Percentiles rank a stretch among this genome's conserved stretches.
These are phyloP conservation scores for Penicillium riverlandense DNA, from an alignment of 495 filamentous ascomycete species.

Conservation along the genomic window DNA sequence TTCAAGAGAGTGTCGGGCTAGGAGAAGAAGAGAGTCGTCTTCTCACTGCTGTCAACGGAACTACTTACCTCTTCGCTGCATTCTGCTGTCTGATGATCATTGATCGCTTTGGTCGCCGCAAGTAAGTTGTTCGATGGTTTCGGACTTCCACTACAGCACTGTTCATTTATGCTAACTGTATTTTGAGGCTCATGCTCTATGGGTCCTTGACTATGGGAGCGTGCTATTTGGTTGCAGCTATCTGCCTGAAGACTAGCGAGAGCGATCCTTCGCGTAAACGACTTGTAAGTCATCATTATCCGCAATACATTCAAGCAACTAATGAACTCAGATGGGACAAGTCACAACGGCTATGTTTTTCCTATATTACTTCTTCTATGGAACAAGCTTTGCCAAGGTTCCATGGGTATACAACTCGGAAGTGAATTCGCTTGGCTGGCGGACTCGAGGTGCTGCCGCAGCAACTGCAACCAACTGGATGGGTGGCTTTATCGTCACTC, in stretches of 20 bases:
- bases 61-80: conserved; percentile 18
- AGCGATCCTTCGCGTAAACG: conserved; percentile 11
- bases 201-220: conserved; percentile 18
- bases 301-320: neutral
- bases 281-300: conserved; percentile 4
- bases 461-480: conserved; percentile 28
- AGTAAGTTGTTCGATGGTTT: conserved; percentile 5
- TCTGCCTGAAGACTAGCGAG: conserved; percentile 13
- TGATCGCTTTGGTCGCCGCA: conserved; percentile 18
- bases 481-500: conserved; percentile 25
- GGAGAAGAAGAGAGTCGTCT: conserved; percentile 15
- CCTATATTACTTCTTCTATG: conserved; percentile 28
- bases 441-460: conserved; percentile 22
- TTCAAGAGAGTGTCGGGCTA: conserved; percentile 19
- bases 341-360: conserved; percentile 27
- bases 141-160: neutral
- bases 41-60: conserved; percentile 22
- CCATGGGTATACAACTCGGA: conserved; percentile 36
- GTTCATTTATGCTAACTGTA: neutral
- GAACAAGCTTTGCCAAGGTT: conserved; percentile 24
- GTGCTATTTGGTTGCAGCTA: conserved; percentile 19
- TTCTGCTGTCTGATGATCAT: conserved; percentile 19
- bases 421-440: conserved; percentile 27
- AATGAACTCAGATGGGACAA: conserved; percentile 9
- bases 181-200: conserved; percentile 19